A percentile compares a stretch with the other conserved stretches of the same genome.
phyloP scores from a whole-genome alignment of 164 flowering plant genomes.

The Tetracentron sinense region DNA sequence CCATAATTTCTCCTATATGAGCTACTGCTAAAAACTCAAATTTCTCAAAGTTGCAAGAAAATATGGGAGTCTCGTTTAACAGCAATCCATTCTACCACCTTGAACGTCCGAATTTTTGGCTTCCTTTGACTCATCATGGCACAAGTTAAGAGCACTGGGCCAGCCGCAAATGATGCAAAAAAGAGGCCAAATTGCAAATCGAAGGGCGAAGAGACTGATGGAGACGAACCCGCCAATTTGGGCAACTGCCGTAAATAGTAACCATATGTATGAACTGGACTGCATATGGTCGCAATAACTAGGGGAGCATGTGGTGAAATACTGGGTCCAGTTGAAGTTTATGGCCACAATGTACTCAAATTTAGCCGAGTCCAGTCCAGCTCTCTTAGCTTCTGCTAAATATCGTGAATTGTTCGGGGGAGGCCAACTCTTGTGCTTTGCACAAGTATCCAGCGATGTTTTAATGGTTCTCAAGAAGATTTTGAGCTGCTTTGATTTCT shows the following conservation, averaged over 20 bases:
- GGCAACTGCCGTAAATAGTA: conserved; percentile 7
- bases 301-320: conserved; percentile 7
- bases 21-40: too few relatives aligned
- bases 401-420: background rate
- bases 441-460: conserved; percentile 7
- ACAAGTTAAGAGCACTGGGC: too few relatives aligned
- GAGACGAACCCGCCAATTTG: too few relatives aligned
- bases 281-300: conserved; percentile 9
- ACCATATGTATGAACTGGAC: conserved; percentile 3
- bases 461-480: conserved; percentile 2
- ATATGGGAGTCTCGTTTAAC: too few relatives aligned
- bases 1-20: too few relatives aligned
- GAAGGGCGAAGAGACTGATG: too few relatives aligned
- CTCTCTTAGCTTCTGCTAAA: conserved; percentile 3
- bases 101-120: too few relatives aligned
- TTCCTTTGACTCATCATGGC: too few relatives aligned
- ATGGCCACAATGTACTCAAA: conserved; percentile 2
- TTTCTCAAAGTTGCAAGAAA: too few relatives aligned
- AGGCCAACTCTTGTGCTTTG: conserved; percentile 9
- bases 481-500: background rate
- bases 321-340: conserved; percentile 10
- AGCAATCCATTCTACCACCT: too few relatives aligned
- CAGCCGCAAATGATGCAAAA: too few relatives aligned
- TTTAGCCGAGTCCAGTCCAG: background rate
- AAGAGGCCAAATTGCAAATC: too few relatives aligned